Evolutionary conservation across 495 filamentous ascomycete species (phyloP), one percentile per base, ranked within the genome.

Genomic region (Lindgomyces ingoldianus): DNA sequence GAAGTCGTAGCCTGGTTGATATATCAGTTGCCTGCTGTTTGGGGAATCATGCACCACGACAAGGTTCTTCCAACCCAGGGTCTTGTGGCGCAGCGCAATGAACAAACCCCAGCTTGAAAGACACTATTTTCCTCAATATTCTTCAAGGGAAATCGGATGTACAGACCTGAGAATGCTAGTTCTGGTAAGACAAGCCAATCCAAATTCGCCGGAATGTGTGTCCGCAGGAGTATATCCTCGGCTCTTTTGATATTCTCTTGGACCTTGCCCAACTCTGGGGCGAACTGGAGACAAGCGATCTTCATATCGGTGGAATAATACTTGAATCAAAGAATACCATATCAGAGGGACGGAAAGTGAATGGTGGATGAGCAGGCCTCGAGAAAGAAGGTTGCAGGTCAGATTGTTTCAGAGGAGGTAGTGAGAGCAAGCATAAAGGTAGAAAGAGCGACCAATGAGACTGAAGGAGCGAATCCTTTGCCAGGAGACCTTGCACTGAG

Each of bases 171-270:
- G 72, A 98, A 90, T 16, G 93, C 91, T 76, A 96, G 74, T 76
- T 98, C 93, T 11, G 92, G 91, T 55, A 98, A 77, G 12, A 96
- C 85, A 16, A 97, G 80, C 45, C 96, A 74, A 67, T 90, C 87
- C 27, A 90, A 64, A 36, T 83, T 74, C 48, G 76, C 67, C 14
- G 65, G 73, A 1, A 83, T 77, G 54, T 81, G 74, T 11, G 82
- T 81, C 47, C 75, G 78, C 22, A 81, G 79, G 11, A 98, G 78
- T 55, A 96, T 75, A 10, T 83, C 81, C 74, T 94, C 85, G 54
- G 91, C 91, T 36, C 82, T 81, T 58, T 81, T 81, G 29, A 96
- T 83, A 70, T 95, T 96, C 47, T 88, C 83, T 54, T 89, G 78
- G 11, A 93, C 79, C 70, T 91, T 85, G 48, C 90, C 91, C 27